These are phyloP conservation scores for Pythium brassicae DNA, from an alignment of 352 stramenopile species.

Conservation along the genomic window DNA sequence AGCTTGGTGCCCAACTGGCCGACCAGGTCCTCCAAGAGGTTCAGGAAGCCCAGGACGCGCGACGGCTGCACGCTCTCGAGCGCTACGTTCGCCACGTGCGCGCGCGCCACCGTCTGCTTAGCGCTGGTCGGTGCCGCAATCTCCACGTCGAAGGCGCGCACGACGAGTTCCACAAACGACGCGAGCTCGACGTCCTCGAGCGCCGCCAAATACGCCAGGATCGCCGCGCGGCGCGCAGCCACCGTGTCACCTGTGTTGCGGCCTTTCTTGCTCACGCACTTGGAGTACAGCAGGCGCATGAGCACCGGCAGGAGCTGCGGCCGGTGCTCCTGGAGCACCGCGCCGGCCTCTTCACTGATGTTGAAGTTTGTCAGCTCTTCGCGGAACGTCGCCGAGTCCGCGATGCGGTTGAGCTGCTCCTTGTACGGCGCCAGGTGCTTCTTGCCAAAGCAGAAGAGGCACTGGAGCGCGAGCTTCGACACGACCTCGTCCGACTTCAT, in stretches of 20 bases:
- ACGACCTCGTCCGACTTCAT: slow-evolving; percentile 87
- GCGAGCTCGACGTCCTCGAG: slow-evolving; percentile 71
- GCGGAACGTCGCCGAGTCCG: slow-evolving; percentile 76
- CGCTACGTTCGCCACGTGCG: slow-evolving; percentile 11
- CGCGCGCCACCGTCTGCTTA: neutral
- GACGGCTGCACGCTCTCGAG: slow-evolving; percentile 65
- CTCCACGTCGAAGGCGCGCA: slow-evolving; percentile 79
- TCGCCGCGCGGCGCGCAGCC: slow-evolving; percentile 78
- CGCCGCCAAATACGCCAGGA: slow-evolving; percentile 86
- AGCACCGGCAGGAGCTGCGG: slow-evolving; percentile 78
- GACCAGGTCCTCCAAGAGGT: slow-evolving; percentile 85
- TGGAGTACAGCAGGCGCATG: slow-evolving; percentile 87
- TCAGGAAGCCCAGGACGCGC: slow-evolving; percentile 87
- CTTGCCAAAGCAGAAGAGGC: slow-evolving; percentile 80
- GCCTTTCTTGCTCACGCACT: slow-evolving; percentile 86
- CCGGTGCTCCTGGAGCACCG: slow-evolving; percentile 81
- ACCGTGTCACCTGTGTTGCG: slow-evolving; percentile 83
- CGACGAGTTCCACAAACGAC: slow-evolving; percentile 87
- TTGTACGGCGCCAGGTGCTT: slow-evolving; percentile 86
- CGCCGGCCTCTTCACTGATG: slow-evolving; percentile 56
- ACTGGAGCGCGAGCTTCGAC: slow-evolving; percentile 84
- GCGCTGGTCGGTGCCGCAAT: slow-evolving; percentile 17
- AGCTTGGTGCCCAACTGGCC: slow-evolving; percentile 84
- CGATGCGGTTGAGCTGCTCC: slow-evolving; percentile 76
- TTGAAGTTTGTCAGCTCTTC: slow-evolving; percentile 90